Percentiles rank a stretch among this genome's conserved stretches.
phyloP scores from a whole-genome alignment of 805 yeast species.

The Torulaspora gathmanii region DNA sequence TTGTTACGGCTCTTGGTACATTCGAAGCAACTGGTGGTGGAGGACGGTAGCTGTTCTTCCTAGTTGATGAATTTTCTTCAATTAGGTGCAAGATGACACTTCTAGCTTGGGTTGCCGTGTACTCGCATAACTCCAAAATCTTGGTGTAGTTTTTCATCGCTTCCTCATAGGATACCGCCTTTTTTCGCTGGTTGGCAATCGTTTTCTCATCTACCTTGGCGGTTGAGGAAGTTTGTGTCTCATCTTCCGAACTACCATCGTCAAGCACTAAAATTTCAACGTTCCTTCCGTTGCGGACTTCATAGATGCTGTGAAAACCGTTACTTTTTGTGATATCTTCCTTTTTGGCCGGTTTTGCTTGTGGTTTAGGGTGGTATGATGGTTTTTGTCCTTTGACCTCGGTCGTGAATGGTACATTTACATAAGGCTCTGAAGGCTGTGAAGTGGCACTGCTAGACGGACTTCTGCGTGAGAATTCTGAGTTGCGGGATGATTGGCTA shows the following conservation, averaged over 20 bases:
- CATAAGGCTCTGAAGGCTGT: constrained; percentile 10
- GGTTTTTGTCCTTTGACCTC: neutral
- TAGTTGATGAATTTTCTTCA: constrained; percentile 4
- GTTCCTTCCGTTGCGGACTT: constrained; percentile 21
- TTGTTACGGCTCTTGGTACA: neutral
- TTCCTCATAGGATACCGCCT: constrained; percentile 4
- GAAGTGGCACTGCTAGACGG: constrained; percentile 22
- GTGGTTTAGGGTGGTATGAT: neutral
- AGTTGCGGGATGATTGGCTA: constrained; percentile 26
- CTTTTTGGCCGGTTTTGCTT: neutral
- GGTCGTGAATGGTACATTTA: neutral
- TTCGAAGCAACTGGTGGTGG: constrained; percentile 6
- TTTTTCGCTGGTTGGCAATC: neutral
- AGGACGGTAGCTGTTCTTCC: constrained; percentile 6
- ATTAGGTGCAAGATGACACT: constrained; percentile 23
- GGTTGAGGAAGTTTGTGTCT: neutral
- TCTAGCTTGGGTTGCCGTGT: constrained; percentile 29
- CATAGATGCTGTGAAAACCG: constrained; percentile 8
- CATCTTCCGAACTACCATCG: constrained; percentile 13
- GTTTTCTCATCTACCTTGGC: neutral
- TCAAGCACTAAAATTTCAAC: constrained; percentile 29
- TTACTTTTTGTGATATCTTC: neutral
- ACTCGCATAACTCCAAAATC: constrained; percentile 29
- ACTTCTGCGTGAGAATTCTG: constrained; percentile 27
- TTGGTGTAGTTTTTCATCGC: constrained; percentile 9